Evolutionary conservation across 2,329 filamentous ascomycete genomes (phyloP).

Genomic region (Berkeleyomyces rouxiae): DNA sequence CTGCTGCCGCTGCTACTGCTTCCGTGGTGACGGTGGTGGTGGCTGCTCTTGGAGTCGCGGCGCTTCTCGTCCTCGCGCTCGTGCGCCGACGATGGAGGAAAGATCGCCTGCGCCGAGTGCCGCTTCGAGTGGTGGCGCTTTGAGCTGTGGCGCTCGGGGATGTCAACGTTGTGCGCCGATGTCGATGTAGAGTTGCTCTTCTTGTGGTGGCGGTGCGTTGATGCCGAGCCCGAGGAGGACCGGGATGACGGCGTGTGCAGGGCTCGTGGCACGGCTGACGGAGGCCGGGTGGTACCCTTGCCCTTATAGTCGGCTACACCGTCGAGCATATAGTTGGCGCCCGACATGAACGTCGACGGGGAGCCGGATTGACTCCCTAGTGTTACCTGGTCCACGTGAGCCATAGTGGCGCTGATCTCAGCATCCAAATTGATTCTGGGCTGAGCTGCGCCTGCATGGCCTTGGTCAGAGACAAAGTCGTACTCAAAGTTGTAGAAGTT

Average conservation of each 20-base stretch:
- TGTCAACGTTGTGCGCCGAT: not conserved
- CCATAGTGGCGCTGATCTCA: not conserved
- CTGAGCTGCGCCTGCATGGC: not conserved
- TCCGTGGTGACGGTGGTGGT: not conserved
- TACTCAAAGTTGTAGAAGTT: not conserved
- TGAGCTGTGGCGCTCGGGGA: not conserved
- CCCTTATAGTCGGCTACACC: not conserved
- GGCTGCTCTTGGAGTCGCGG: not conserved
- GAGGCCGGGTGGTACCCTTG: not conserved
- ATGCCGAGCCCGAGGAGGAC: not conserved
- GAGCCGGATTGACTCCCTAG: not conserved
- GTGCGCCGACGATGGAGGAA: not conserved
- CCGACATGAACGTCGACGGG: not conserved
- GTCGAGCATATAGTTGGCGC: not conserved
- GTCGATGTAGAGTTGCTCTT: not conserved
- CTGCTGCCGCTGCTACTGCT: not conserved
- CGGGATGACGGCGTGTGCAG: not conserved
- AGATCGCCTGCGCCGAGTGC: not conserved
- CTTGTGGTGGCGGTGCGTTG: not conserved
- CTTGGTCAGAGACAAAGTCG: not conserved
- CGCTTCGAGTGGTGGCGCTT: not conserved
- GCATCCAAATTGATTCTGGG: not conserved
- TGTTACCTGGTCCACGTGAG: not conserved
- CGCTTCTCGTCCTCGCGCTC: not conserved
- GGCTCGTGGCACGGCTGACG: constrained; percentile 1